These are phyloP conservation scores for Diplodia corticola DNA, from an alignment of 2,329 filamentous ascomycete genomes.

Conservation along the genomic window DNA sequence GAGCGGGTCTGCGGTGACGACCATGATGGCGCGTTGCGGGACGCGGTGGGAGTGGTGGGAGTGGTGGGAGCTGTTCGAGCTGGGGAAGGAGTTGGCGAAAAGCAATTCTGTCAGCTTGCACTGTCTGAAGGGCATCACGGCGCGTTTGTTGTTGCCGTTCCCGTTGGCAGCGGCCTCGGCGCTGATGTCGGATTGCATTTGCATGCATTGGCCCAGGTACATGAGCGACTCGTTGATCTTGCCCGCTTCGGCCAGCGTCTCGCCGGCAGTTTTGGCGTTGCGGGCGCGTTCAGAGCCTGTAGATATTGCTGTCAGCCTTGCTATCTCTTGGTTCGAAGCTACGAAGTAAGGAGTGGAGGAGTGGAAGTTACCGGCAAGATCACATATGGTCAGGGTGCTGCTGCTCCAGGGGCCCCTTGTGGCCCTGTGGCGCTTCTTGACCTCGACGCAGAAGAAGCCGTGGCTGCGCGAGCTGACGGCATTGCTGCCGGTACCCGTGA, in stretches of 20 bases:
- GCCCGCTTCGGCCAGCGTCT: conserved; percentile 89
- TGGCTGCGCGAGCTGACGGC: conserved; percentile 90
- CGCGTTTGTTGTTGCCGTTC: conserved; percentile 61
- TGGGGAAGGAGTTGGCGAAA: conserved; percentile 52
- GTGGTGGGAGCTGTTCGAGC: conserved; percentile 42
- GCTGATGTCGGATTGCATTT: conserved; percentile 84
- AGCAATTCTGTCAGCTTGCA: conserved; percentile 56
- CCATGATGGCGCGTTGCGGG: conserved; percentile 90
- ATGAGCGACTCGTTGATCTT: conserved; percentile 99
- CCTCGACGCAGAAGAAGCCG: conserved; percentile 93
- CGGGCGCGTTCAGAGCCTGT: conserved; percentile 80
- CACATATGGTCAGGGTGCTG: conserved; percentile 82
- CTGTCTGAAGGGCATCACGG: conserved; percentile 71
- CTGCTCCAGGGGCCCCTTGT: conserved; percentile 67
- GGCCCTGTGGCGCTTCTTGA: conserved; percentile 73
- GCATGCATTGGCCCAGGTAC: conserved; percentile 95
- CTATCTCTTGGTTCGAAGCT: conserved; percentile 26
- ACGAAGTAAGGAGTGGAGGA: background rate
- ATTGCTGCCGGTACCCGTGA: conserved; percentile 90
- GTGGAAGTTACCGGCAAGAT: conserved; percentile 69
- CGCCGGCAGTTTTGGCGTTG: conserved; percentile 89
- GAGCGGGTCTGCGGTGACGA: conserved; percentile 88
- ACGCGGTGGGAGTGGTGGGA: conserved; percentile 53
- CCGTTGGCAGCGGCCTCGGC: conserved; percentile 46
- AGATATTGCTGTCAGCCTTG: background rate